phyloP scores from a whole-genome alignment of 2,329 filamentous ascomycete species.

The Cytospora piceicola region DNA sequence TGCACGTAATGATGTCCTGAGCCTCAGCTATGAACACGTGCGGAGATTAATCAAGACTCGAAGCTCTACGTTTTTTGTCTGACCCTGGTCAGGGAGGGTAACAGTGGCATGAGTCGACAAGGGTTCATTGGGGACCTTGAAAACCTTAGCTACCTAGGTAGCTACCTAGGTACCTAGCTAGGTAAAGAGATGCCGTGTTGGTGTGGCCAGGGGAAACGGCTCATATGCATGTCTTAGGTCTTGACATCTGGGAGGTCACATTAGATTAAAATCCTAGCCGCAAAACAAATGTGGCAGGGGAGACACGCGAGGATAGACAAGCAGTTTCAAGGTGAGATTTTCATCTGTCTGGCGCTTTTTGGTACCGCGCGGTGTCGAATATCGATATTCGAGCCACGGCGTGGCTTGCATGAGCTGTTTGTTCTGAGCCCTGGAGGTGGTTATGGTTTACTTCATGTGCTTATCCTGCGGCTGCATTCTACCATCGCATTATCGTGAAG shows the following conservation, averaged over 20 bases:
- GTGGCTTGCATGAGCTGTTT: background rate
- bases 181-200: background rate
- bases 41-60: background rate
- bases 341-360: background rate
- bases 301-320: background rate
- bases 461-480: background rate
- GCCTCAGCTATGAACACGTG: background rate
- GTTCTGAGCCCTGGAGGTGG: too few relatives aligned
- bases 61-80: background rate
- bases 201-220: background rate
- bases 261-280: background rate
- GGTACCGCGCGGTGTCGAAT: background rate
- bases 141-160: too few relatives aligned
- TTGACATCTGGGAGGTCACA: background rate
- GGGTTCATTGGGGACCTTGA: background rate
- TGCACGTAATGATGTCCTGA: background rate
- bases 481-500: background rate
- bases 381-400: background rate
- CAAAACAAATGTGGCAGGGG: background rate
- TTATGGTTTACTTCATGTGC: background rate
- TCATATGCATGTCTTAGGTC: background rate
- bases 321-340: background rate
- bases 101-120: background rate
- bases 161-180: too few relatives aligned
- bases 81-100: background rate